Conservation (phyloP, 805 yeast genomes). For the Phaffomyces antillensis region DNA sequence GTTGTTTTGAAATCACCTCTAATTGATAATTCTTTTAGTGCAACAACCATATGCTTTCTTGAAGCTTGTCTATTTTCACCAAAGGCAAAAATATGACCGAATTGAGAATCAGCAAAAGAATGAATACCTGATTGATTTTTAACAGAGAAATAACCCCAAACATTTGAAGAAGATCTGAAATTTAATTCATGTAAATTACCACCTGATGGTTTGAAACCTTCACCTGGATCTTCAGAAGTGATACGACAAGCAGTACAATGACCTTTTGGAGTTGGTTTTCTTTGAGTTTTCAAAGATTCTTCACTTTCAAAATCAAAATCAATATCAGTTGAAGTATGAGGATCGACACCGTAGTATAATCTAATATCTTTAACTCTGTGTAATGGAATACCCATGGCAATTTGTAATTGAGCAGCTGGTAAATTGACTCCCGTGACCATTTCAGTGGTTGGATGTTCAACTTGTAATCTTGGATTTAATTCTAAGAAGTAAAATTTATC, state of each 20-base stretch:
- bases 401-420: conserved; percentile 97
- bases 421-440: conserved; percentile 98
- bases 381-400: conserved; percentile 99
- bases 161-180: conserved; percentile 94
- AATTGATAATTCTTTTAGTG: conserved; percentile 89
- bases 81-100: conserved; percentile 98
- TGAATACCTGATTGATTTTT: conserved; percentile 95
- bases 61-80: conserved; percentile 98
- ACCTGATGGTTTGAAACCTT: conserved; percentile 98
- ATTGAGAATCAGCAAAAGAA: conserved; percentile 96
- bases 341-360: conserved; percentile 89
- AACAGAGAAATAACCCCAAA: conserved; percentile 99
- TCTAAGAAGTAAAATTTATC: conserved; percentile 95
- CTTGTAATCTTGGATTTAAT: conserved; percentile 97
- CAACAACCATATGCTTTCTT: conserved; percentile 98
- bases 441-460: conserved; percentile 99
- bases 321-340: conserved; percentile 82
- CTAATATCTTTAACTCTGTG: conserved; percentile 92
- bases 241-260: conserved; percentile 99
- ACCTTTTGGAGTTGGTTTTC: conserved; percentile 94
- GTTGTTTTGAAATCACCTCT: conserved; percentile 99
- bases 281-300: conserved; percentile 67
- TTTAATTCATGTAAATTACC: conserved; percentile 95
- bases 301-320: conserved; percentile 83
- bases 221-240: conserved; percentile 98